These are phyloP conservation scores for Ophiognomonia clavigignenti-juglandacearum DNA, from an alignment of 2,329 filamentous ascomycete species.

Conservation along the genomic window DNA sequence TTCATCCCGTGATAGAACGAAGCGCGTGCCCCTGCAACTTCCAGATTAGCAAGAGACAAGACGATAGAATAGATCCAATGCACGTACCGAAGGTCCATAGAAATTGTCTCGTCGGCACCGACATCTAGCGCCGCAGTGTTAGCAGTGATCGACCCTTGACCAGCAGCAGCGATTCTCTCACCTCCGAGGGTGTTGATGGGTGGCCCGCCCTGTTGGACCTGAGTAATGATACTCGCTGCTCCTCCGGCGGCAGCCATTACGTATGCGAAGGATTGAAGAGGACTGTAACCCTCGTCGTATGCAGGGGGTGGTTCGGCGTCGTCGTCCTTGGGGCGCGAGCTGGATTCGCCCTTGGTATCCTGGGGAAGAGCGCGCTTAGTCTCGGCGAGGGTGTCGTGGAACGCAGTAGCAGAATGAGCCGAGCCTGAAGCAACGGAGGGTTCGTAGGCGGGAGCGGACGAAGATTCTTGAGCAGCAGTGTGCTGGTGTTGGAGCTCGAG, in stretches of 20 bases:
- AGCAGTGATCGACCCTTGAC: constrained; percentile 16
- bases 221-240: constrained; percentile 97
- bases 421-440: constrained; percentile 35
- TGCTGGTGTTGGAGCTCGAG: constrained; percentile 17
- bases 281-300: constrained; percentile 92
- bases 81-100: constrained; percentile 82
- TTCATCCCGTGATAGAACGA: constrained; percentile 91
- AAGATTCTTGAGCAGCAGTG: constrained; percentile 31
- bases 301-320: constrained; percentile 93
- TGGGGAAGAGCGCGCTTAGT: constrained; percentile 80
- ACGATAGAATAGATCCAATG: not conserved
- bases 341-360: constrained; percentile 68
- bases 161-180: constrained; percentile 32
- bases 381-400: constrained; percentile 57
- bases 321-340: constrained; percentile 64
- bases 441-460: constrained; percentile 52
- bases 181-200: constrained; percentile 86
- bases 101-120: constrained; percentile 88
- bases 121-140: constrained; percentile 50
- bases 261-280: constrained; percentile 88
- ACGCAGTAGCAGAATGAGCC: constrained; percentile 30
- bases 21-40: constrained; percentile 71
- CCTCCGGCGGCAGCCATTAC: constrained; percentile 97
- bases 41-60: not conserved
- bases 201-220: constrained; percentile 90